These are phyloP conservation scores for Cladosporium sp. DNA, from an alignment of 2,329 filamentous ascomycete species.

Conservation along the genomic window DNA sequence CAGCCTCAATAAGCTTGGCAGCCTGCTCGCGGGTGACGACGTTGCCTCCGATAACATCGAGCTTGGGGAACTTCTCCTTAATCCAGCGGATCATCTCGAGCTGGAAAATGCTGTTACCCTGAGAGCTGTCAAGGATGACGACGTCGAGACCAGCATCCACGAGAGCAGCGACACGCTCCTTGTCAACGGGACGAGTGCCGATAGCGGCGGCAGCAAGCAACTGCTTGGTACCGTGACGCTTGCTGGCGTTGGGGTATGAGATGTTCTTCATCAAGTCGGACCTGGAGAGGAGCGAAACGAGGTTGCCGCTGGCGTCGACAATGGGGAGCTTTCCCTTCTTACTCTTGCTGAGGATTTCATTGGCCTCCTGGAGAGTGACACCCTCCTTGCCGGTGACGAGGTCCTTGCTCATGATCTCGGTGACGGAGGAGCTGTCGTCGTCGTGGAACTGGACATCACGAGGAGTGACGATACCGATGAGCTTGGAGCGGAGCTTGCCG, in stretches of 20 bases:
- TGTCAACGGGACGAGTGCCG: slow-evolving; percentile 91
- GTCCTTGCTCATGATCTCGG: slow-evolving; percentile 91
- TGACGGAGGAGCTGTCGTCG: slow-evolving; percentile 66
- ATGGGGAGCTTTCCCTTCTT: slow-evolving; percentile 76
- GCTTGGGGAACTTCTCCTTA: slow-evolving; percentile 76
- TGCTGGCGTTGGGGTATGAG: slow-evolving; percentile 92
- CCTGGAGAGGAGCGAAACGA: slow-evolving; percentile 80
- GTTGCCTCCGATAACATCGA: slow-evolving; percentile 97
- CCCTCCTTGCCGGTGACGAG: slow-evolving; percentile 82
- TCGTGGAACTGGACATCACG: slow-evolving; percentile 97
- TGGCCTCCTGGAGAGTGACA: slow-evolving; percentile 81
- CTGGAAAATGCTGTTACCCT: slow-evolving; percentile 98
- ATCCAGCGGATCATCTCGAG: slow-evolving; percentile 97
- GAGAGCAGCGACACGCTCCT: slow-evolving; percentile 75
- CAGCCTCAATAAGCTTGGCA: slow-evolving; percentile 83
- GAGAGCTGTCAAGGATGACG: slow-evolving; percentile 90
- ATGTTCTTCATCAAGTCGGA: slow-evolving; percentile 99
- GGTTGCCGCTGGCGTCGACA: slow-evolving; percentile 45
- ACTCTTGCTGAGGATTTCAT: slow-evolving; percentile 85
- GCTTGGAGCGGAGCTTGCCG: slow-evolving; percentile 89
- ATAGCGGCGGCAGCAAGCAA: slow-evolving; percentile 92
- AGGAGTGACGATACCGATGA: slow-evolving; percentile 95
- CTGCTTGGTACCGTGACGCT: slow-evolving; percentile 95
- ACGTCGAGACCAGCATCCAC: slow-evolving; percentile 94
- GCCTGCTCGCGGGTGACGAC: slow-evolving; percentile 97